Evolutionary conservation across 176 grass and related monocot genomes (phyloP), one percentile per base, ranked within the genome.

Genomic region (Alopecurus myosuroides): DNA sequence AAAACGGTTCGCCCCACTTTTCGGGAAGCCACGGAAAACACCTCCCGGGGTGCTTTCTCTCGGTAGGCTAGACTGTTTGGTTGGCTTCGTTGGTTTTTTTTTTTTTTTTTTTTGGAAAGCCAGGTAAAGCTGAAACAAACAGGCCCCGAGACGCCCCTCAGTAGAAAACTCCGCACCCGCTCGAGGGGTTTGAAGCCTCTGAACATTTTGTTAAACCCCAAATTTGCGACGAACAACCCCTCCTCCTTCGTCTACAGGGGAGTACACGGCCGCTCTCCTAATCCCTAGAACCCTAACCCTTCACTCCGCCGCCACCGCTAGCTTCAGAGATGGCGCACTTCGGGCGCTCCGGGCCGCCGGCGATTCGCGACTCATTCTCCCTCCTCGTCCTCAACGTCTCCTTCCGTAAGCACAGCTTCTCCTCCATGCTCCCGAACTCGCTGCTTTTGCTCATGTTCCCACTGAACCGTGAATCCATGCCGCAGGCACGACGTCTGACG

Each of bases 321-420:
- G 45, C 28, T 66, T 41, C 73, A 82, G 82, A 82, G 79, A 98
- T 98, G 97, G 94, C 97, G 33, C 97, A 86, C 81, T 98, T 98
- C 63, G 93, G 96, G 2, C 89, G 96, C 60, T 98, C 91, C 12
- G 97, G 97, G 22, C 97, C 97, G 37, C 93, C 97, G 34, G 85
- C 88, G 60, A 95, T 98, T 63, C 92, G 50, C 68, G 93, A 95
- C 74, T 94, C 89, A 28, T 98, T 85, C 78, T 98, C 97, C 11
- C 97, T 98, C 42, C 97, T 98, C 83, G 97, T 98, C 63, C 97
- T 98, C 40, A 95, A 98, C 81, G 89, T 98, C 83, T 90, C 86
- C 86, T 98, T 98, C 83, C 97, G 93, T 98, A 55, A 56, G 75
- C 51, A 31, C 29, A 30, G 31, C 61, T 63, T 28, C 48, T 18